Conservation (phyloP, 148 eudicot genomes). For the Euryodendron excelsum region DNA sequence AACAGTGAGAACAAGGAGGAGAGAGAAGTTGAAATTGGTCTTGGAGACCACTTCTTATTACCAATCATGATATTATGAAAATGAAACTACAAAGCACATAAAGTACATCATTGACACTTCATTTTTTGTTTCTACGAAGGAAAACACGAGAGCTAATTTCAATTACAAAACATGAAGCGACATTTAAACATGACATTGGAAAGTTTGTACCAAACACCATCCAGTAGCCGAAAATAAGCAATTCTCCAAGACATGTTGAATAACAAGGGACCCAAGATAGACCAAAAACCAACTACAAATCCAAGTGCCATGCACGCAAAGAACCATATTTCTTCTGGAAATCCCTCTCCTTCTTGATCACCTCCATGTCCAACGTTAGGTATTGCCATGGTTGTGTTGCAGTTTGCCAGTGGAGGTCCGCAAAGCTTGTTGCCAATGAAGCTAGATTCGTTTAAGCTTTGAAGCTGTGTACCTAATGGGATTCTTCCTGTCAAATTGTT, state of each 20-base stretch:
- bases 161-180: neutral
- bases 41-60: too few species aligned
- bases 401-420: constrained; percentile 19
- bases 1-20: too few species aligned
- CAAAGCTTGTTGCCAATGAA: constrained; percentile 22
- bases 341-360: neutral
- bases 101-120: too few species aligned
- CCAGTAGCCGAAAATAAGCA: neutral
- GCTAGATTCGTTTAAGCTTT: neutral
- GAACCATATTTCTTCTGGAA: neutral
- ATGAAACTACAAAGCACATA: too few species aligned
- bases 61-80: too few species aligned
- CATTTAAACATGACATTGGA: neutral
- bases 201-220: neutral
- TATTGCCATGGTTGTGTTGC: neutral
- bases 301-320: neutral
- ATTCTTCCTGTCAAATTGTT: neutral
- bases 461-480: neutral
- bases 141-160: neutral
- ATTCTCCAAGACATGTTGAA: constrained; percentile 8
- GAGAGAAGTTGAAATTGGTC: too few species aligned
- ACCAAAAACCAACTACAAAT: constrained; percentile 2
- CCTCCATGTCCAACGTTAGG: neutral
- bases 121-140: neutral
- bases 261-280: constrained; percentile 3